A percentile compares a stretch with the other conserved stretches of the same genome.
These are phyloP conservation scores for Pichia californica DNA, from an alignment of 805 yeast genomes.

Conservation along the genomic window DNA sequence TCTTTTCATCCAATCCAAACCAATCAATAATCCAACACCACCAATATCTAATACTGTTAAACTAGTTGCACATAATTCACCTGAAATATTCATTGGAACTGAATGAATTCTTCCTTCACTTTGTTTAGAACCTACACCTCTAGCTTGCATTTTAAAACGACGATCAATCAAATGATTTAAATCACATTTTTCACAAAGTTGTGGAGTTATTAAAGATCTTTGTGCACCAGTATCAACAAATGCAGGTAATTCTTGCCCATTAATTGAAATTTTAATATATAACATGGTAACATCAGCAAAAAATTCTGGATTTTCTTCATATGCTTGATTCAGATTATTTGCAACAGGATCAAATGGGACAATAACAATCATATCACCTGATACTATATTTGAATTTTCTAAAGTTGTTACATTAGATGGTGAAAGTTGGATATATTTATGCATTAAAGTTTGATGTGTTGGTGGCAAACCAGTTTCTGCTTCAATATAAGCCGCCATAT, in stretches of 20 bases:
- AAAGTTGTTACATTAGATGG: constrained; percentile 7
- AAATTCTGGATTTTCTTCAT: constrained; percentile 85
- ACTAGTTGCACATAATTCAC: constrained; percentile 55
- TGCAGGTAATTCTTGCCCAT: constrained; percentile 78
- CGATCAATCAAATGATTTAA: constrained; percentile 69
- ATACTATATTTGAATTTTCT: constrained; percentile 3
- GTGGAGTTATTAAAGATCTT: constrained; percentile 73
- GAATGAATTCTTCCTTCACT: constrained; percentile 84
- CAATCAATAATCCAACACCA: constrained; percentile 66
- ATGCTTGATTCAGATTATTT: constrained; percentile 57
- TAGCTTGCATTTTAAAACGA: constrained; percentile 74
- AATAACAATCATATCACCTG: constrained; percentile 6
- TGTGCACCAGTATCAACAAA: constrained; percentile 98
- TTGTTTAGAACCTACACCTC: constrained; percentile 81
- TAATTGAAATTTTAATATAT: constrained; percentile 69
- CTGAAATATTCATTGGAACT: constrained; percentile 77
- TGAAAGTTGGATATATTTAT: constrained; percentile 6
- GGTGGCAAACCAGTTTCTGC: constrained; percentile 10
- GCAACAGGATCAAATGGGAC: constrained; percentile 9
- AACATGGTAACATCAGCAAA: constrained; percentile 82
- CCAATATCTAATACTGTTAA: constrained; percentile 66
- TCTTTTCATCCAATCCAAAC: constrained; percentile 86
- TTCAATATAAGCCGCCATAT: constrained; percentile 9
- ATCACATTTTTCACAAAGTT: constrained; percentile 67
- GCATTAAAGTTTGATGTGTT: constrained; percentile 9